Evolutionary conservation across 225 moss, liverwort and hornwort genomes (phyloP).

Genomic region (Sphagnum contortum): DNA sequence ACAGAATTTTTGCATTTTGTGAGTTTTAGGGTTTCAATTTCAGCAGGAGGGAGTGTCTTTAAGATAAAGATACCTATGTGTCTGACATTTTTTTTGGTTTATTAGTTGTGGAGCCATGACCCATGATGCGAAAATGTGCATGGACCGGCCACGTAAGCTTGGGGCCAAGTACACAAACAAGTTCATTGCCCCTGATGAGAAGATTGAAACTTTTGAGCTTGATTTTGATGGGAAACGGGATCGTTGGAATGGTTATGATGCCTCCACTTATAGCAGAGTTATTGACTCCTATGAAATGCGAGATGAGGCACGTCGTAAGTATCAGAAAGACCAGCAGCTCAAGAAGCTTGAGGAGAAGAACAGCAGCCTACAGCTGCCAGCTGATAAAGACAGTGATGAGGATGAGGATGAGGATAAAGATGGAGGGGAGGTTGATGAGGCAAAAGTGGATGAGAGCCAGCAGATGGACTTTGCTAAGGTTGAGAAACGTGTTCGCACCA

Average conservation of each 20-base stretch:
- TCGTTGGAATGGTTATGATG: conserved; percentile 97
- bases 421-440: conserved; percentile 93
- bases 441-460: conserved; percentile 94
- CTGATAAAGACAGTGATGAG: conserved; percentile 70
- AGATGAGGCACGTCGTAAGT: conserved; percentile 86
- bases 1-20: no score
- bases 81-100: no score
- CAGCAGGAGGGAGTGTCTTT: no score
- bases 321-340: conserved; percentile 93
- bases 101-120: no score
- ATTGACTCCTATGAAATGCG: conserved; percentile 84
- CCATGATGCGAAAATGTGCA: no score
- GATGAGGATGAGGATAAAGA: conserved; percentile 96
- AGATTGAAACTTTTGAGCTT: conserved; percentile 84
- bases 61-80: no score
- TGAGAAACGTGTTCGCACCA: conserved; percentile 97
- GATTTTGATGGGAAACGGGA: conserved; percentile 98
- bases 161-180: no score
- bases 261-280: conserved; percentile 85
- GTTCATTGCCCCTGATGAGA: conserved; percentile 86
- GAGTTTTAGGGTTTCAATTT: no score
- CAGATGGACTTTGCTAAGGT: conserved; percentile 99
- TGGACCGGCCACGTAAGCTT: no score
- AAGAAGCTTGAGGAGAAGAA: conserved; percentile 90
- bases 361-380: conserved; percentile 49